These are phyloP conservation scores for Amborella trichopoda DNA, from an alignment of 164 flowering plant species.

Conservation along the genomic window DNA sequence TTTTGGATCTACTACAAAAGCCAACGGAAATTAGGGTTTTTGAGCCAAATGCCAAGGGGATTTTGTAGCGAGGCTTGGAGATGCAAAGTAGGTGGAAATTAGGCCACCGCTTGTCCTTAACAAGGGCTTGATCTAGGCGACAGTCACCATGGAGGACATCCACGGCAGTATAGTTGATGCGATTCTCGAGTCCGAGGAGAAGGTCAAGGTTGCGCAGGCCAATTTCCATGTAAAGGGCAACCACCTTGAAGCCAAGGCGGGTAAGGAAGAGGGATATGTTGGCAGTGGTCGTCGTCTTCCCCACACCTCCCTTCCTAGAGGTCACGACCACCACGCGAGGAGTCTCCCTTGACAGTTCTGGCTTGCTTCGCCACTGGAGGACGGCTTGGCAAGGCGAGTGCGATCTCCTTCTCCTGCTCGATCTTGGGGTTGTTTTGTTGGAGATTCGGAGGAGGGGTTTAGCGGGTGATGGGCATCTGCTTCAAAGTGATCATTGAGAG, in stretches of 20 bases:
- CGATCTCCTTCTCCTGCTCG: conserved; percentile 1
- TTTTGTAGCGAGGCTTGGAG: conserved; percentile 84
- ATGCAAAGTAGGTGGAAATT: conserved; percentile 84
- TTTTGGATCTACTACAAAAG: too few species aligned
- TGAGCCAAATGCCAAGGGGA: conserved; percentile 83
- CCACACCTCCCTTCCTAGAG: conserved; percentile 98
- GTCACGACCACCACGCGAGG: conserved; percentile 94
- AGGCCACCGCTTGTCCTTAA: conserved; percentile 89
- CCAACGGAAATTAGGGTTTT: conserved; percentile 76
- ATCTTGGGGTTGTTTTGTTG: too few species aligned
- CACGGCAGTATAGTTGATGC: conserved; percentile 89
- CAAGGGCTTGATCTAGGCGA: conserved; percentile 86
- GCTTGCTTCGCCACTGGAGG: conserved; percentile 82
- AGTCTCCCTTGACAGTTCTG: conserved; percentile 60
- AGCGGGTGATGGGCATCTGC: too few species aligned
- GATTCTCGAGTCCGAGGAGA: conserved; percentile 74
- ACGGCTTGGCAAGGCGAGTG: conserved; percentile 22
- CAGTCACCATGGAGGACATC: conserved; percentile 96
- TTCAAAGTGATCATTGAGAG: too few species aligned
- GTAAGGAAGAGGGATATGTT: conserved; percentile 86
- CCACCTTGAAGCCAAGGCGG: conserved; percentile 87
- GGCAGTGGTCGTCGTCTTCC: conserved; percentile 97
- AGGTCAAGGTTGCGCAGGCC: conserved; percentile 87
- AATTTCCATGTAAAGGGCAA: conserved; percentile 91
- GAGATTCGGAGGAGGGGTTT: too few species aligned